Base-by-base conservation (phyloP, 805 yeast genomes). In the Torulaspora franciscae region DNA sequence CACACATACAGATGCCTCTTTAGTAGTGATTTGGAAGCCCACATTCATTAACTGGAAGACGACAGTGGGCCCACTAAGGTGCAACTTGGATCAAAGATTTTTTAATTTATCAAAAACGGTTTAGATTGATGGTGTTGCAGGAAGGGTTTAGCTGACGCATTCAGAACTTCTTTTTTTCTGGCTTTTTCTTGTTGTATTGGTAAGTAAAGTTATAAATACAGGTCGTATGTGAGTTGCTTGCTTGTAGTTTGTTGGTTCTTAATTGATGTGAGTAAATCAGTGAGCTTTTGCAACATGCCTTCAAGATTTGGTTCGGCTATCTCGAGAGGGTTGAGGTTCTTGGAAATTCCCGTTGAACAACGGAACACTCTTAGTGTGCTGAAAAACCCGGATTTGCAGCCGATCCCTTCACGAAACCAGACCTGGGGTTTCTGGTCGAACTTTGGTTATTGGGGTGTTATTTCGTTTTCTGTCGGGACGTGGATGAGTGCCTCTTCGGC, bases 401-500 rank as follows among this genome's bases (percentile, higher is more conserved):
- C 63, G n/a, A 58, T 65, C 25, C 54, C 53, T 10, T 39, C 32
- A 9, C 42, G 43, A 7, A 53, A 63, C 13, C 66, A 69, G 50
- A 62, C 64, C 8, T 69, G 72, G 72, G 71, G 71, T 28, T 64
- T 67, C 35, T 67, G 64, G 61, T 66, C 71, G 1, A 67, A 67
- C 41, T 65, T 66, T 45, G 67, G 68, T 2, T 73, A 72, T 50
- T 73, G 77, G 77, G 72, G 72, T 7, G 60, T 72, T 24, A 62
- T 72, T 10, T 67, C 73, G 1, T 66, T 75, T 41, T 64, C 73
- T 40, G 69, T 73, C 46, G 66, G 73, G 13, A 72, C 77, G 6
- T 70, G 74, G 73, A 52, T 71, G 13, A 64, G 73, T 40, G 78
- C 75, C 1, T 61, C 74, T 7, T 66, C 79, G 2, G 64, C 76